These are phyloP conservation scores for Mortierella sp. DNA, from an alignment of 371 early-diverging fungal genomes.

Conservation along the genomic window DNA sequence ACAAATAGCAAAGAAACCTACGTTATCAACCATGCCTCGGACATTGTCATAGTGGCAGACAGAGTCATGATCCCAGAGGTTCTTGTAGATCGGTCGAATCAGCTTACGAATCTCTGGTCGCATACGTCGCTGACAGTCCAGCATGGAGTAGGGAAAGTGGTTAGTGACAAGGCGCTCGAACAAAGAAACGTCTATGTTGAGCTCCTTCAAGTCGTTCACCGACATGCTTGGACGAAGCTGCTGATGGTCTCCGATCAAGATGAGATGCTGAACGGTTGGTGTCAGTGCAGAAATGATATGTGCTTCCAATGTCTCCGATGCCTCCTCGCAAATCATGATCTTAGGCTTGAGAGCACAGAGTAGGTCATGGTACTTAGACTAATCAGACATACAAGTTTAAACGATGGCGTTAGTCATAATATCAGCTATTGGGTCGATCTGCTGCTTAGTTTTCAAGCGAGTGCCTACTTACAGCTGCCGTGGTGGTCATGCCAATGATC, in stretches of 20 bases:
- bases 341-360: slow-evolving; percentile 64
- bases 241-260: slow-evolving; percentile 82
- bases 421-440: background rate
- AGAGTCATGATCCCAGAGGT: slow-evolving; percentile 64
- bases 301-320: slow-evolving; percentile 81
- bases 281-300: slow-evolving; percentile 76
- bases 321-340: slow-evolving; percentile 80
- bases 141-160: slow-evolving; percentile 63
- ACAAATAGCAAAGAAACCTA: slow-evolving; percentile 55
- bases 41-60: slow-evolving; percentile 66
- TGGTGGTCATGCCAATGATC: slow-evolving; percentile 80
- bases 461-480: slow-evolving; percentile 71
- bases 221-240: slow-evolving; percentile 75
- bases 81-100: slow-evolving; percentile 68
- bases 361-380: slow-evolving; percentile 76
- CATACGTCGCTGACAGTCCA: slow-evolving; percentile 81
- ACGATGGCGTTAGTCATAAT: background rate
- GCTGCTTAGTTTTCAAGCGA: background rate
- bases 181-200: slow-evolving; percentile 70
- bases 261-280: slow-evolving; percentile 70
- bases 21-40: slow-evolving; percentile 68
- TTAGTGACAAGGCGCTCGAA: slow-evolving; percentile 77
- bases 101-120: slow-evolving; percentile 76
- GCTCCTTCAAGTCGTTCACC: slow-evolving; percentile 62
- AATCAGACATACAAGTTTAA: background rate